Evolutionary conservation across 2,329 filamentous ascomycete genomes (phyloP).

Genomic region (Trichoderma guizhouense): DNA sequence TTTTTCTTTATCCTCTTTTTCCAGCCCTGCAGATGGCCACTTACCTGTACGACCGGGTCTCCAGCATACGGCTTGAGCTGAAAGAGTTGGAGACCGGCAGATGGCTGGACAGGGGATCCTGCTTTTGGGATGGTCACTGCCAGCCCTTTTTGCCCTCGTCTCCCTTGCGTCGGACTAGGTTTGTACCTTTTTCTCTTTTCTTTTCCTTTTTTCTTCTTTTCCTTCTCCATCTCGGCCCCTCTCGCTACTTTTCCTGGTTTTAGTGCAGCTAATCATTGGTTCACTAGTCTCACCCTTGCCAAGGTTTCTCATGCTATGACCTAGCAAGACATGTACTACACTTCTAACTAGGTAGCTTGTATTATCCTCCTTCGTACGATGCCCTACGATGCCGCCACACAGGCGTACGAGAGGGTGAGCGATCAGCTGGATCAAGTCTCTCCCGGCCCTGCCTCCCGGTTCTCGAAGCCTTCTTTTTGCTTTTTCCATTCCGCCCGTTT

Average conservation of each 20-base stretch:
- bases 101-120: neutral
- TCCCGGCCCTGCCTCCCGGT: neutral
- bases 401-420: conserved; percentile 6
- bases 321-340: neutral
- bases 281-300: conserved; percentile 2
- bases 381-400: conserved; percentile 7
- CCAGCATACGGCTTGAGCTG: neutral
- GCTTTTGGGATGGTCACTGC: neutral
- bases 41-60: neutral
- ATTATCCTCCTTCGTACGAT: neutral
- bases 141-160: neutral
- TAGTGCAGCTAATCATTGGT: conserved; percentile 1
- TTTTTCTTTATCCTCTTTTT: neutral
- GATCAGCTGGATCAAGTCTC: neutral
- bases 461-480: conserved; percentile 16
- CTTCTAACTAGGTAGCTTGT: neutral
- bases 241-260: neutral
- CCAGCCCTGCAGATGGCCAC: conserved; percentile 9
- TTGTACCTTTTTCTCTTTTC: conserved; percentile 6
- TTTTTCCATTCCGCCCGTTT: neutral
- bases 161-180: conserved; percentile 1
- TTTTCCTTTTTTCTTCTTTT: neutral
- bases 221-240: neutral
- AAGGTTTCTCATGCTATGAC: neutral
- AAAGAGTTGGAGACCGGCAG: conserved; percentile 10